Evolutionary conservation across 768 basidiomycete genomes (phyloP), one percentile per base, ranked within the genome.

Genomic region (Dacryopinax primogenitus): DNA sequence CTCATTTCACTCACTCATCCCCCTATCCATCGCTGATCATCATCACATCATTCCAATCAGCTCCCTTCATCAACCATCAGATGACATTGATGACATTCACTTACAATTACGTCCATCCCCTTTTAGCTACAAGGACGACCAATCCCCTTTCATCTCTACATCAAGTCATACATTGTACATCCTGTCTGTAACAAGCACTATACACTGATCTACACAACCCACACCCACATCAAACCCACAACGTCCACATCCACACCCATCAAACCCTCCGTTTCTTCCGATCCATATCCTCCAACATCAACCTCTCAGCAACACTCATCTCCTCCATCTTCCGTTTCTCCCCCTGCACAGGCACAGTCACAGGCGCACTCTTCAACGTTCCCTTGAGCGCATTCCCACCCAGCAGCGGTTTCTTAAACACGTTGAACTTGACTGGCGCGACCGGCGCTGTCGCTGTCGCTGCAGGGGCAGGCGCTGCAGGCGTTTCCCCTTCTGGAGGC

Each of bases 211-310:
- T n/a, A n/a, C n/a, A n/a, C n/a, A n/a, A n/a, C n/a, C n/a, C n/a
- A n/a, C n/a, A n/a, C n/a, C n/a, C n/a, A n/a, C n/a, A n/a, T n/a
- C n/a, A n/a, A n/a, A n/a, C n/a, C n/a, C n/a, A n/a, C n/a, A 15
- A 47, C 30, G 9, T 58, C 26, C 26, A 9, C n/a, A n/a, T n/a
- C n/a, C n/a, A 30, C 30, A 58, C 4, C 88, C 84, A 88, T 86
- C n/a, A n/a, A n/a, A n/a, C n/a, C 68, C 83, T 78, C 68, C 91
- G 79, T 73, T 86, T 81, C 75, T 95, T 94, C 72, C 92, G 81
- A 74, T 92, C 91, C 76, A 90, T 88, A 32, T 96, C 92, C 78
- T 97, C 95, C 66, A 85, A 69, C 67, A 96, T 94, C 66, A 98
- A 75, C 68, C 82, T 79, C 75, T 97, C 94, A 16, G 89, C 89